phyloP scores from a whole-genome alignment of 257 asterid species.

The Coffea canephora region DNA sequence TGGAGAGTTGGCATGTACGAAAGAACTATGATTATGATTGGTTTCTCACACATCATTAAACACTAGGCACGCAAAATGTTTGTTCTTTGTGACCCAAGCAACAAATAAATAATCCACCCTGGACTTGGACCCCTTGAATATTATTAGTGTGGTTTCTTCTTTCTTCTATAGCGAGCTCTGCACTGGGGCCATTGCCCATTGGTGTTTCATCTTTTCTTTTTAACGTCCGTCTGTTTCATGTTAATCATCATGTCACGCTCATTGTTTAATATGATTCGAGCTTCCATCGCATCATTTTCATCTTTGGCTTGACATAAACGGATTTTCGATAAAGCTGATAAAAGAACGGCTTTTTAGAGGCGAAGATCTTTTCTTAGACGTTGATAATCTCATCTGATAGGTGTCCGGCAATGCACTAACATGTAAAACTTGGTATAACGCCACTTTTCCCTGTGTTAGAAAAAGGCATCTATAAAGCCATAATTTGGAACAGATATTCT shows the following conservation, averaged over 20 bases:
- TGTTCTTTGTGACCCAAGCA: conserved; percentile 15
- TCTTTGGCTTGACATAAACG: neutral
- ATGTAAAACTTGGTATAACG: neutral
- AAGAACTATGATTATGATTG: neutral
- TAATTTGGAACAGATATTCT: too few species aligned
- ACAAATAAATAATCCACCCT: conserved; percentile 15
- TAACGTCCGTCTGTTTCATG: neutral
- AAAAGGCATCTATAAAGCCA: neutral
- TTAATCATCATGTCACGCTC: neutral
- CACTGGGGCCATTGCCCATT: conserved; percentile 13
- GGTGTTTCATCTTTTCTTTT: neutral
- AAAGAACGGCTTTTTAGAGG: neutral
- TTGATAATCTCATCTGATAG: neutral
- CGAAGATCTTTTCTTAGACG: neutral
- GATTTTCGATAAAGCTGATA: neutral
- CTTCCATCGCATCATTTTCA: neutral
- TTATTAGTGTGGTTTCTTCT: conserved; percentile 5
- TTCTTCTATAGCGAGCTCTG: neutral
- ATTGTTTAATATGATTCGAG: conserved; percentile 1
- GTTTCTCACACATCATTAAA: neutral
- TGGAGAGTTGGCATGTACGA: neutral
- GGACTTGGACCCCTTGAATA: conserved; percentile 24
- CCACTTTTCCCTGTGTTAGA: neutral
- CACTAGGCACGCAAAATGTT: neutral
- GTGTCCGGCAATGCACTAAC: neutral